phyloP scores from a whole-genome alignment of 2,329 filamentous ascomycete species.

The Trichophyton schoenleinii region DNA sequence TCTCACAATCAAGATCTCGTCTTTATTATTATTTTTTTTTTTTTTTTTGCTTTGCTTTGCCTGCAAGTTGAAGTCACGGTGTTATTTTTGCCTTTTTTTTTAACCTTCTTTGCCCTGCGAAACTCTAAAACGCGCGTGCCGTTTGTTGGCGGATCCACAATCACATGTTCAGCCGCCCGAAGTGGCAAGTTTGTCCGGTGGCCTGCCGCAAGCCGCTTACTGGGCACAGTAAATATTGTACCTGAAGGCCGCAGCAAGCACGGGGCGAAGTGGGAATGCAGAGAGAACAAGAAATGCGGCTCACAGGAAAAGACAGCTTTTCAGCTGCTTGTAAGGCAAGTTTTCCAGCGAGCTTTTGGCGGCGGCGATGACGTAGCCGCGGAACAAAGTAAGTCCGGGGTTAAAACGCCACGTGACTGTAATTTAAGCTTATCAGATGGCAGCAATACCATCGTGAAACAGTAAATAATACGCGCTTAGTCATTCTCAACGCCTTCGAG shows the following conservation, averaged over 20 bases:
- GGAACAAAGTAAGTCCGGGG: neutral
- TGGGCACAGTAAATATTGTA: no score
- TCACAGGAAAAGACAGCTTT: no score
- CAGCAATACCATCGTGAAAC: neutral
- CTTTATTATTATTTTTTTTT: neutral
- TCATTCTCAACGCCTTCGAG: neutral
- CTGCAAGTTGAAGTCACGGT: slow-evolving; percentile 1
- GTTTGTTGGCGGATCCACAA: neutral
- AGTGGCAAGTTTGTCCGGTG: neutral
- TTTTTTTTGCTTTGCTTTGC: neutral
- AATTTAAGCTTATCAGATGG: neutral
- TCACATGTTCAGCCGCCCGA: neutral
- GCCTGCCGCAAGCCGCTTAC: no score
- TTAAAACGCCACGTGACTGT: neutral
- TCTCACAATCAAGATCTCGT: neutral
- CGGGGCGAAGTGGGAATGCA: no score
- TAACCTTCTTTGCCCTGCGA: neutral
- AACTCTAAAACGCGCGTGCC: neutral
- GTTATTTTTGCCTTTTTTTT: neutral
- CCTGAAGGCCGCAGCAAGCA: no score
- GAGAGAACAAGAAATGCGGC: no score
- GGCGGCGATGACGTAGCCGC: neutral
- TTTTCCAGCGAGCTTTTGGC: no score
- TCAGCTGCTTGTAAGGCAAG: neutral
- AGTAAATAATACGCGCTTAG: neutral